Conservation (phyloP, 345 rosid species). For the Salix viminalis region DNA sequence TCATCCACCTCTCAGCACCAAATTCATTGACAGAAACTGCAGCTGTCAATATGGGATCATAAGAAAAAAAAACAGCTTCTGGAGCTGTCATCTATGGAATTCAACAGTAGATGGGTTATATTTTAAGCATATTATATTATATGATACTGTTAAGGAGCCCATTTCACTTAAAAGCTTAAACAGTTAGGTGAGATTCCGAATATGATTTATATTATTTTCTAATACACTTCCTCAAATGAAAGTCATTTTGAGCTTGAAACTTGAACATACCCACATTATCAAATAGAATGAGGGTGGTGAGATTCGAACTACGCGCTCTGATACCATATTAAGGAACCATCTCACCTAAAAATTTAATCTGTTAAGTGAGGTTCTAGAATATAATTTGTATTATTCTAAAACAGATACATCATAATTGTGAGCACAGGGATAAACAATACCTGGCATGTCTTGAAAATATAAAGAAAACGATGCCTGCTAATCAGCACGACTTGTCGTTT, state of each 20-base stretch:
- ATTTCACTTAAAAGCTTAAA: no score
- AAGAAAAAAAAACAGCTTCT: not conserved
- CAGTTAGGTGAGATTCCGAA: no score
- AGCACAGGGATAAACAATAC: conserved; percentile 30
- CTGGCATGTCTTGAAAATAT: conserved; percentile 75
- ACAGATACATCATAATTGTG: not conserved
- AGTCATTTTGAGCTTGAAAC: no score
- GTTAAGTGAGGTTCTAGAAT: fast-evolving
- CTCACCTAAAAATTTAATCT: no score
- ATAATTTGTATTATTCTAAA: no score
- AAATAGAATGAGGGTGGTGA: no score
- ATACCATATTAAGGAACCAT: no score
- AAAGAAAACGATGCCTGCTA: conserved; percentile 67
- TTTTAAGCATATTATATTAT: not conserved
- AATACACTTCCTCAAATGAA: no score
- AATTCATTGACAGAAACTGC: conserved; percentile 83
- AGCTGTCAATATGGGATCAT: conserved; percentile 46
- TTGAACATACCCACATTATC: no score
- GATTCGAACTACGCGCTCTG: no score
- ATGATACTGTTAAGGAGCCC: not conserved
- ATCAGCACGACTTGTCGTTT: conserved; percentile 62
- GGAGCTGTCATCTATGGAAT: not conserved
- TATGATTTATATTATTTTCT: no score
- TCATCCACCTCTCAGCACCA: conserved; percentile 63
- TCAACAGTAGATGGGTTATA: not conserved